phyloP scores from a whole-genome alignment of 75 land plant species.

The Cupressus sempervirens region DNA sequence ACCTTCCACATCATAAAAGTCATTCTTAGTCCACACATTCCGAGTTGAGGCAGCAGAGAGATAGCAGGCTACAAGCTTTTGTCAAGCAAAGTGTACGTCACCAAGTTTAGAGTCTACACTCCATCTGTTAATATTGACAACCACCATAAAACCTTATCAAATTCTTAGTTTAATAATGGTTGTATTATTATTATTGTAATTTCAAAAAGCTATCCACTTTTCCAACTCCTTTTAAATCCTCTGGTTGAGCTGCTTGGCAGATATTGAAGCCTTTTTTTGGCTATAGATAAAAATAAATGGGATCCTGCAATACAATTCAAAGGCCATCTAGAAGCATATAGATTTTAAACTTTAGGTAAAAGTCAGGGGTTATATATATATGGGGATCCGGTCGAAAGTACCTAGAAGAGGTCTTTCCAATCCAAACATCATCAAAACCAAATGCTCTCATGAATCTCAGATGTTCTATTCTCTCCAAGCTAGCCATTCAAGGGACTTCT shows the following conservation, averaged over 20 bases:
- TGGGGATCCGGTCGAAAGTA: slow-evolving; percentile 10
- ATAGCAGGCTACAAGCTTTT: too few relatives aligned
- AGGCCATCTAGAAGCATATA: not conserved
- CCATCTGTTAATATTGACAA: too few relatives aligned
- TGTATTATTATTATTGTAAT: not conserved
- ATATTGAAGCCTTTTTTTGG: slow-evolving; percentile 65
- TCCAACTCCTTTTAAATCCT: slow-evolving; percentile 61
- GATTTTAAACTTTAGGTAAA: not conserved
- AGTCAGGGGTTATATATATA: not conserved
- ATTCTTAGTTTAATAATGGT: not conserved
- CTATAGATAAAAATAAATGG: slow-evolving; percentile 44
- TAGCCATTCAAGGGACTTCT: slow-evolving; percentile 38
- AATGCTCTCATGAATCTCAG: slow-evolving; percentile 44
- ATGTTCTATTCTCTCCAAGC: slow-evolving; percentile 44
- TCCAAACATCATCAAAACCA: slow-evolving; percentile 24
- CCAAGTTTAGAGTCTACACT: too few relatives aligned
- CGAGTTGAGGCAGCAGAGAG: too few relatives aligned
- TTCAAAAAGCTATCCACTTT: slow-evolving; percentile 14
- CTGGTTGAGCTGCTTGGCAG: slow-evolving; percentile 19
- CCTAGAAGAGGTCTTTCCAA: slow-evolving; percentile 14
- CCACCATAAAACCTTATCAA: not conserved
- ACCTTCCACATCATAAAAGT: too few relatives aligned
- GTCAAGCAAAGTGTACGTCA: too few relatives aligned
- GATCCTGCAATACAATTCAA: slow-evolving; percentile 41
- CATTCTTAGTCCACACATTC: too few relatives aligned